These are phyloP conservation scores for Stromatinia cepivora DNA, from an alignment of 2,329 filamentous ascomycete species.

Conservation along the genomic window DNA sequence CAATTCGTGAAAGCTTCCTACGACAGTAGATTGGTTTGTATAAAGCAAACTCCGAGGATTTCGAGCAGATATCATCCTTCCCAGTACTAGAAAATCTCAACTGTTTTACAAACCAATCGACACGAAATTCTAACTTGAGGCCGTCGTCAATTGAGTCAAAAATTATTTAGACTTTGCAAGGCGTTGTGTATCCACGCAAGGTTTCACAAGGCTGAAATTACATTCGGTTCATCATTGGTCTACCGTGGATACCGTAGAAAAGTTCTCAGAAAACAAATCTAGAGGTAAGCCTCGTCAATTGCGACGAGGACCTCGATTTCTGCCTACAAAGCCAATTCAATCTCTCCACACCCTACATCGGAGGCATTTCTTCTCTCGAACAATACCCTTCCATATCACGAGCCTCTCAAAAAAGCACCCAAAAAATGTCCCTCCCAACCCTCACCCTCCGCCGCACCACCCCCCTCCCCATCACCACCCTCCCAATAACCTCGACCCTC, in stretches of 20 bases:
- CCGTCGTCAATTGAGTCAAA: background rate
- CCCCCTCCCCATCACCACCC: conserved; percentile 14
- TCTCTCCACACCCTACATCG: conserved; percentile 8
- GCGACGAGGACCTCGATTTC: conserved; percentile 1
- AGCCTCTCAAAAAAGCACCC: conserved; percentile 9
- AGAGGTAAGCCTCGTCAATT: conserved; percentile 15
- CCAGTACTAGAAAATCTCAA: background rate
- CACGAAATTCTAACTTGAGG: background rate
- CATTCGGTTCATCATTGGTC: background rate
- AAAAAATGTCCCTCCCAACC: conserved; percentile 30
- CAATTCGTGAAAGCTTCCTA: conserved; percentile 3
- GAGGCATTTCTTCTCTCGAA: conserved; percentile 8
- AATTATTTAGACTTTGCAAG: conserved; percentile 1
- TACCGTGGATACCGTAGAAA: conserved; percentile 1
- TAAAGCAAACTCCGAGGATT: background rate
- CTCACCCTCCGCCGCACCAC: conserved; percentile 30
- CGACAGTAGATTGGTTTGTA: background rate
- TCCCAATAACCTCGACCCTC: background rate
- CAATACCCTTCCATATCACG: conserved; percentile 5
- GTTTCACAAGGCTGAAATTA: conserved; percentile 16
- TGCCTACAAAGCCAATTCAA: conserved; percentile 23
- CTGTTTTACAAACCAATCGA: background rate
- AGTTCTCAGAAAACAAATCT: conserved; percentile 18
- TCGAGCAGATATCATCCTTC: background rate
- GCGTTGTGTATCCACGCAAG: background rate